A percentile compares a stretch with the other conserved stretches of the same genome.
These are phyloP conservation scores for Capronia epimyces DNA, from an alignment of 2,329 filamentous ascomycete species.

Conservation along the genomic window DNA sequence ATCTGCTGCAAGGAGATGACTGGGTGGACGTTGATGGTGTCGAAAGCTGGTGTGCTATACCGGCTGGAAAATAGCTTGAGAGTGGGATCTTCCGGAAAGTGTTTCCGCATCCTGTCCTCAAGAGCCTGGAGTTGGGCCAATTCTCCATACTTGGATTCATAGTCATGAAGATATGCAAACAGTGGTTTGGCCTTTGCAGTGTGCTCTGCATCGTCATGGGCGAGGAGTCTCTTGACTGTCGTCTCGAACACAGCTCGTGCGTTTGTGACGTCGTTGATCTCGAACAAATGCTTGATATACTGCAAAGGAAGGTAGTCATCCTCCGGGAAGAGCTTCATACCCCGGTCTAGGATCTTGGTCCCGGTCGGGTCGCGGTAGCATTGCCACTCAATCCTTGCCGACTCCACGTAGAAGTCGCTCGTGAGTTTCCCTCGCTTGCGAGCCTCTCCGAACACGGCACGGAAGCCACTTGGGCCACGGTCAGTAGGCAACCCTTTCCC, in stretches of 20 bases:
- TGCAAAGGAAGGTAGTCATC: constrained; percentile 91
- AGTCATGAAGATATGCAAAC: constrained; percentile 88
- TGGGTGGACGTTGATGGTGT: constrained; percentile 73
- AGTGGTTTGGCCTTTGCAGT: constrained; percentile 73
- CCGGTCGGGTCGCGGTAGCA: constrained; percentile 93
- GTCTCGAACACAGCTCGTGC: constrained; percentile 95
- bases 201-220: constrained; percentile 61
- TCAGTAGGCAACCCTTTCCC: constrained; percentile 70
- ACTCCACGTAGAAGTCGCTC: constrained; percentile 90
- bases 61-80: constrained; percentile 70
- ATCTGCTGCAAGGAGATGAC: constrained; percentile 82
- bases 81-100: constrained; percentile 84
- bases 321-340: constrained; percentile 85
- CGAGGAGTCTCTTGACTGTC: constrained; percentile 73
- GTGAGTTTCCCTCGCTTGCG: constrained; percentile 80
- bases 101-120: constrained; percentile 84
- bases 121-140: constrained; percentile 83
- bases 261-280: constrained; percentile 89
- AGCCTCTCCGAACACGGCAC: constrained; percentile 84
- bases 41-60: constrained; percentile 68
- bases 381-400: constrained; percentile 87
- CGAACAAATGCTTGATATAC: constrained; percentile 90
- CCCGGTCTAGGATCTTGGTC: constrained; percentile 92
- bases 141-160: constrained; percentile 91
- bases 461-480: constrained; percentile 59